Evolutionary conservation across 805 yeast genomes (phyloP), one percentile per base, ranked within the genome.

Genomic region (Myxozyma vanderwaltii): DNA sequence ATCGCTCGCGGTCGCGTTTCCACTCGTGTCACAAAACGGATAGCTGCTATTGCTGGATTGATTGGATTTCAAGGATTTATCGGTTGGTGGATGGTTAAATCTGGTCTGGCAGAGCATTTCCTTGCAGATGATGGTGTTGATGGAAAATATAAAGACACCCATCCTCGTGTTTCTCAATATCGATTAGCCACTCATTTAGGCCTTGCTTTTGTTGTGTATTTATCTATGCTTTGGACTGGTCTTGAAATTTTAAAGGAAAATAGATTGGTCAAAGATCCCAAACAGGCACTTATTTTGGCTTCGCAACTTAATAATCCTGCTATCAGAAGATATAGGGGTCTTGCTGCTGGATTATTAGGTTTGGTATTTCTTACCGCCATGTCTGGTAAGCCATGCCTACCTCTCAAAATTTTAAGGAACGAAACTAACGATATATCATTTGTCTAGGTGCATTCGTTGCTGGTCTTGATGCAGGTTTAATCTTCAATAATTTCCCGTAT

Each of bases 41-140:
- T 94, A 15, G 73, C 88, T 21, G 89, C 89, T 1, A 81, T 94
- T 47, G 82, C 96, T 43, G 84, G 80, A 0, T 76, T 94, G 52
- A 79, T 94, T 58, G 99, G 96, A 10, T 76, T 94, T 49, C 99
- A 94, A 77, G 99, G 99, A 54, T 88, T 86, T 54, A 86, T 94
- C 66, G 99, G 99, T 33, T 94, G 99, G 99, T 94, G 99, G 99
- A 94, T 94, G 99, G 99, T 94, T 53, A 85, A 88, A 69, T 89
- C 97, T 8, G 99, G 99, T 31, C 79, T 94, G 56, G 96, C 91
- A 71, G 87, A 86, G 69, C 81, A 86, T 45, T 86, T 86, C 69
- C 77, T 94, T 49, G 81, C 81, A 23, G 91, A 86, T 65, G 82
- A 96, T 71, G 87, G 82, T 47, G 85, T 96, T 0, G 57, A 58